Evolutionary conservation across 1,284 basidiomycete genomes (phyloP), one percentile per base, ranked within the genome.

Genomic region (Pascua sp.): DNA sequence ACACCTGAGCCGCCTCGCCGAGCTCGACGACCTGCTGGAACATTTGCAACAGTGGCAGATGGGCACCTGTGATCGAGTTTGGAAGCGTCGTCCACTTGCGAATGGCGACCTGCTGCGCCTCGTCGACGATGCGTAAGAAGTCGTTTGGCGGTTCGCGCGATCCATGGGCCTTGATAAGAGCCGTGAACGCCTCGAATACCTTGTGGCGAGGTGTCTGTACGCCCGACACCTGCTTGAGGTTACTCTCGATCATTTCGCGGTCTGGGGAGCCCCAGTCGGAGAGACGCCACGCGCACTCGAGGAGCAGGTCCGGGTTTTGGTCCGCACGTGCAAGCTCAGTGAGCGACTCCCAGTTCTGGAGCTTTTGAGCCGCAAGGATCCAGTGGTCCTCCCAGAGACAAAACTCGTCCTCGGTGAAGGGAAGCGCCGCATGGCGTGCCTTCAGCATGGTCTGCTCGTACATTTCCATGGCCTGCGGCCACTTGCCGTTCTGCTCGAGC

Each of bases 331-430:
- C 93, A n/a, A 98, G 83, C 49, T 98, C 94, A 59, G 90, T 86
- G 15, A 99, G 82, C 42, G 90, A 85, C 60, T 99, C 96, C 96
- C 96, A 99, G 69, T 98, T 89, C 74, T 98, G 96, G 32, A 99
- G 81, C 78, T 98, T 98, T 77, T 97, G 91, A 0, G 93, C 89
- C 5, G 94, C 86, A 15, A 96, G 80, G 60, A 98, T 90, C 96
- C 97, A 99, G 76, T 99, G 96, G 73, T 99, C 97, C 75, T 98
- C 96, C 96, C 96, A 99, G 16, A 99, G 81, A 68, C 90, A 92
- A 75, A 96, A 98, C 76, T 99, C 96, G 8, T 89, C 84, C 77
- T 99, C 96, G 40, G 90, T 89, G 79, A 96, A 98, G 1, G 93
- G 87, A 48, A 98, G 85, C 12, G 84, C 79, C 5, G 91, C 91